phyloP scores from a whole-genome alignment of 257 asterid species.

The Marsdenia floribunda region DNA sequence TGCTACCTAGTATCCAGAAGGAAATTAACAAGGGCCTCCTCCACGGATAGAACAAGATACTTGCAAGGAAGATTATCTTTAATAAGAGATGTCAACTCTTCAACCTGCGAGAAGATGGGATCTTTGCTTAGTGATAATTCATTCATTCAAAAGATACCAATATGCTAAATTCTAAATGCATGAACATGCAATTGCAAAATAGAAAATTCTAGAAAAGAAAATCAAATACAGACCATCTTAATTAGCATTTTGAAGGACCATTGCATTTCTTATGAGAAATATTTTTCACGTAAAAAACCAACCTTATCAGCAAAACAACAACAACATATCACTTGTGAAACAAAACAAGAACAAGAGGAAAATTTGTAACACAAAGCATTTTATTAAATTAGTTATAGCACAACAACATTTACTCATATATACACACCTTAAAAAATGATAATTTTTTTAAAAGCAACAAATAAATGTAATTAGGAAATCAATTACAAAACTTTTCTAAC shows the following conservation, averaged over 20 bases:
- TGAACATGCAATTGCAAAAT: neutral
- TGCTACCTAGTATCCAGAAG: constrained; percentile 67
- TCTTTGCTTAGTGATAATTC: constrained; percentile 9
- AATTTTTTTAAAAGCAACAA: neutral
- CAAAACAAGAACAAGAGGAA: neutral
- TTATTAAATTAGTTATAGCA: neutral
- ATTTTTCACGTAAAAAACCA: neutral
- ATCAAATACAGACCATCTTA: neutral
- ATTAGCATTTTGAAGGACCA: neutral
- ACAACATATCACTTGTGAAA: neutral
- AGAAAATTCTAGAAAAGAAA: neutral
- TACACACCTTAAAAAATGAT: neutral
- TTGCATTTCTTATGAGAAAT: no score
- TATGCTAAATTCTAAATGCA: constrained; percentile 4
- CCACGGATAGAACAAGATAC: constrained; percentile 79
- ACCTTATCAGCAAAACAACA: neutral
- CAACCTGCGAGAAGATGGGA: constrained; percentile 54
- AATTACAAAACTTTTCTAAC: neutral
- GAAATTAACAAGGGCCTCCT: constrained; percentile 59
- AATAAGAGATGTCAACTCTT: constrained; percentile 84
- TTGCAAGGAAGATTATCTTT: constrained; percentile 78
- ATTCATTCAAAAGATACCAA: neutral
- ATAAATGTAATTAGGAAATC: neutral
- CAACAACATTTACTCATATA: neutral
- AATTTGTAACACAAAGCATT: neutral